A percentile compares a stretch with the other conserved stretches of the same genome.
Evolutionary conservation across 257 asterid genomes (phyloP).

Genomic region (Fraxinus excelsior): DNA sequence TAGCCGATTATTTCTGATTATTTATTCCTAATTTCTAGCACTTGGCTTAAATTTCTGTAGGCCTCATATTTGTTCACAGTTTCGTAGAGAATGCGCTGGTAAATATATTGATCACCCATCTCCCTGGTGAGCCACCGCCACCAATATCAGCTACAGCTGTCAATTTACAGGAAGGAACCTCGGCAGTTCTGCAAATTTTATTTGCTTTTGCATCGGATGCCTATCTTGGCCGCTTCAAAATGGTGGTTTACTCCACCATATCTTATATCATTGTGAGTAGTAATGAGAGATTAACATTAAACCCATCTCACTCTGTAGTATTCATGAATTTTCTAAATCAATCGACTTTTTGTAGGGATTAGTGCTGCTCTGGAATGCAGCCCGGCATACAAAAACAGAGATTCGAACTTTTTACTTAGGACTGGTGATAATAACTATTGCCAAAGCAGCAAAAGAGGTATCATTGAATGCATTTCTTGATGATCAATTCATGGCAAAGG

Average conservation of each 20-base stretch:
- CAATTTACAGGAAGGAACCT: background rate
- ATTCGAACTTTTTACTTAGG: background rate
- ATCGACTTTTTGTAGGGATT: constrained; percentile 16
- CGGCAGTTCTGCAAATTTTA: background rate
- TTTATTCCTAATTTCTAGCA: background rate
- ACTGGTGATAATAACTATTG: constrained; percentile 15
- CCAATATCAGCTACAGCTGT: background rate
- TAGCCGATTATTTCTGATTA: background rate
- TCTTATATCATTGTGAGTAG: background rate
- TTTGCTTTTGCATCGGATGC: background rate
- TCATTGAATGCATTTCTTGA: constrained; percentile 23
- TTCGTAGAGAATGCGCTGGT: background rate
- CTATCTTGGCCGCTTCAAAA: background rate
- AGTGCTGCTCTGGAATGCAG: background rate
- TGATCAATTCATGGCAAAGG: constrained; percentile 19
- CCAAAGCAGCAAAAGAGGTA: constrained; percentile 14
- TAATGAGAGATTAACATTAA: no score
- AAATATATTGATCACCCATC: background rate
- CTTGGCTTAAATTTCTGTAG: background rate
- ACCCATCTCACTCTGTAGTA: background rate
- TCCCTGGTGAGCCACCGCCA: background rate
- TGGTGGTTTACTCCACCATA: background rate
- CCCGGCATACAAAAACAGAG: background rate
- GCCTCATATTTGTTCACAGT: background rate
- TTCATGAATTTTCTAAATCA: background rate